Base-by-base conservation (phyloP, 352 stramenopile species). In the Phytophthora litchii region DNA sequence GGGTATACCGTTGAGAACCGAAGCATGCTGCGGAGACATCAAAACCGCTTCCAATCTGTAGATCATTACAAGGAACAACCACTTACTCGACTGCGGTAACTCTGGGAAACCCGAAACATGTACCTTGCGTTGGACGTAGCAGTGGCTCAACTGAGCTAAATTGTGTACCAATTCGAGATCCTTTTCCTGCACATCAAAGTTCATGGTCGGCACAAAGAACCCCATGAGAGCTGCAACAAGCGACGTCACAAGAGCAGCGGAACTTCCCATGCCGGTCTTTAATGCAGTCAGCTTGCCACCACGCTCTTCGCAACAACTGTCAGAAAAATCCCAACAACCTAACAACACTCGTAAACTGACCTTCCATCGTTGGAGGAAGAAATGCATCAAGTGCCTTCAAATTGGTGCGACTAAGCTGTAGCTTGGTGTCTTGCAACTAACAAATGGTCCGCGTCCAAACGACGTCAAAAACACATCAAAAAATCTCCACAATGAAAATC, bases 241-340 rank as follows among this genome's bases (percentile, higher is more conserved):
- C 59, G 91, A 98, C 11, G 95, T 98, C 25, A 98, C 89, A 11
- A 99, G 85, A 20, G 96, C 96, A 0, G 97, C 97, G 19, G 91
- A 98, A 56, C 91, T 98, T 29, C 97, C 97, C 72, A 99, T 89
- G 0, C 97, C 97, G 11, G 97, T 99, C 74, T 99, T 99, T 19
- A 92, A 77, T 11, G 97, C 86, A 31, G 86, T 64, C 16, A 75
- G 35, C 9, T 79, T 56, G 27, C 83, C 82, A 38, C 52, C 31
- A 44, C 51, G 50, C 52, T 76, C 76, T 86, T 41, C n/a, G 52
- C 23, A 34, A 0, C 23, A 38, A 36, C n/a, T 6, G 8, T 64
- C 16, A 67, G 19, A 35, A 57, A 38, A 13, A 23, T 25, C 11
- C 3, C 8, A 32, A 36, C 55, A 16, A 41, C 1, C 23, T 10